Evolutionary conservation across 345 rosid genomes (phyloP), one percentile per base, ranked within the genome.

Genomic region (Populus davidiana): DNA sequence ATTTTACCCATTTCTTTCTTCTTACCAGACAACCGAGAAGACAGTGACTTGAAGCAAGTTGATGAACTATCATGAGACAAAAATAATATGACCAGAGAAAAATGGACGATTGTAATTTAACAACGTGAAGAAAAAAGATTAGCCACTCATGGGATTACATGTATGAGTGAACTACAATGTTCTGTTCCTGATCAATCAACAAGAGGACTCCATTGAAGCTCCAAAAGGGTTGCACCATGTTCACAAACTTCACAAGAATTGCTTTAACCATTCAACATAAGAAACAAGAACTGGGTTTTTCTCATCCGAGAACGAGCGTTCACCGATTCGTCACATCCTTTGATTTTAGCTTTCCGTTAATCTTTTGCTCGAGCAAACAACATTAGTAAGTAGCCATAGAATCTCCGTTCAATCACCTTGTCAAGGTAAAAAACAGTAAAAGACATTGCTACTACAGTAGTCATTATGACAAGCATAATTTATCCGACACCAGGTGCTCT

Each of bases 131-230:
- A 27, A 74, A 6, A 8, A 7, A 41, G 18, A 21, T 10, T 44
- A 21, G 2, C 47, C 20, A 44, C n/a, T 59, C 23, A 6, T 36
- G 18, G 44, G 44, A 6, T 70, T 16, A 7, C 18, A 72, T 20
- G 65, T 67, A 36, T 18, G 35, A 11, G 14, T n/a, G 23, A 11
- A 8, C 75, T 59, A 20, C 21, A 9, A 6, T 52, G 25, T 54
- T 36, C 44, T 36, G 44, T 67, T 12, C 9, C 35, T 54, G 29
- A 10, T 41, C 68, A 13, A 43, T 49, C 18, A 66, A 29, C 7
- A 39, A 23, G 66, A 74, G 67, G 64, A 59, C 73, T 76, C 83
- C 77, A 29, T 76, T 68, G 36, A 72, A 77, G 77, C 80, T 44
- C 50, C 31, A 6, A 75, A 47, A 13, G 50, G 50, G 50, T 14